Evolutionary conservation across 2,329 filamentous ascomycete genomes (phyloP), one percentile per base, ranked within the genome.

Genomic region (Acrodontium crateriforme): DNA sequence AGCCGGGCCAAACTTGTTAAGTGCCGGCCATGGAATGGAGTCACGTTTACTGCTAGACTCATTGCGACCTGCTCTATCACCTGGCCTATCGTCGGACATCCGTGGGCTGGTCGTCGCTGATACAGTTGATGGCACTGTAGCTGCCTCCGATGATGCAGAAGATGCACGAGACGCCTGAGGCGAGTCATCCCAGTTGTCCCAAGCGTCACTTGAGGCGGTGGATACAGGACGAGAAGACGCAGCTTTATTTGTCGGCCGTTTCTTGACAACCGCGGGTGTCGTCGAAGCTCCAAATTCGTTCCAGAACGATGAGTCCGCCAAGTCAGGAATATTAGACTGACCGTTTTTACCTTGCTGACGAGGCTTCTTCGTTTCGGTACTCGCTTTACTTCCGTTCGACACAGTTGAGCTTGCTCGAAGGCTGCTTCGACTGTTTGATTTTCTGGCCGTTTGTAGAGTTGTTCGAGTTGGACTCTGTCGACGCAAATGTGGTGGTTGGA

Each of bases 1-100:
- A 41, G 73, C 74, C 0, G 84, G 79, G 6, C 72, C 69, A 22
- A 84, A 58, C 38, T 76, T 74, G 48, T 74, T 75, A 31, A 91
- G 66, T 25, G 77, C 69, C 26, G 75, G 74, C 58, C 81, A 82
- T 16, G 78, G 58, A 6, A 65, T 53, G 3, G 59, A 54, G 31
- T 56, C 52, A 29, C 50, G 43, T 27, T 57, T 59, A 28, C 53
- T 18, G 25, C 9, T 27, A n/a, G n/a, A n/a, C n/a, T n/a, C n/a
- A n/a, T n/a, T n/a, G n/a, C n/a, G n/a, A n/a, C n/a, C n/a, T n/a
- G n/a, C n/a, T n/a, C n/a, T n/a, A n/a, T n/a, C n/a, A n/a, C n/a
- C n/a, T n/a, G n/a, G n/a, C 16, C 13, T 42, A 14, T 32, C 30
- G 13, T 13, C 32, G 28, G 30, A 41, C n/a, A 28, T 37, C 17